phyloP scores from a whole-genome alignment of 306 rosid genomes.

The Astragalus glycyphyllos region DNA sequence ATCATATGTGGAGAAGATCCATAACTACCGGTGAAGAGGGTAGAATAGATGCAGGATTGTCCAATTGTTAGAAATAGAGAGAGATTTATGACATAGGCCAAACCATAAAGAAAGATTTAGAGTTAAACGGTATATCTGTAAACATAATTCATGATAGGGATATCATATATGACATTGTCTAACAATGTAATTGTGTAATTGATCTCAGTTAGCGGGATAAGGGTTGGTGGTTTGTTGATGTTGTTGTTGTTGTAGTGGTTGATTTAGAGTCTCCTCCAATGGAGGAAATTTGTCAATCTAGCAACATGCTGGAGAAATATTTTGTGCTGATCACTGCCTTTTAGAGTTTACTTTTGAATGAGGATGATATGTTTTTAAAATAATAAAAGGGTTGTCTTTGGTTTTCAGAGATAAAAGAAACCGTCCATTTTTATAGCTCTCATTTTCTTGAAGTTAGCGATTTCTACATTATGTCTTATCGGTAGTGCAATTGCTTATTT shows the following conservation, averaged over 20 bases:
- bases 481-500: not conserved
- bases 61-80: not conserved
- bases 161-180: too few relatives aligned
- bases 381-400: too few relatives aligned
- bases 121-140: not conserved
- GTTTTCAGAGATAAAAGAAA: not conserved
- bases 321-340: slow-evolving; percentile 2
- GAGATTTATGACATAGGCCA: too few relatives aligned
- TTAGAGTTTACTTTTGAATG: slow-evolving; percentile 4
- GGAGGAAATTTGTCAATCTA: slow-evolving; percentile 11
- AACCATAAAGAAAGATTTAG: not conserved
- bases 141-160: not conserved
- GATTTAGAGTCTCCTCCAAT: not conserved
- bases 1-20: not conserved
- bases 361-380: not conserved
- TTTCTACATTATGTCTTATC: not conserved
- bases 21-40: not conserved
- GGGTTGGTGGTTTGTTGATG: not conserved
- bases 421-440: not conserved
- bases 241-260: too few relatives aligned
- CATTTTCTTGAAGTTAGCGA: not conserved
- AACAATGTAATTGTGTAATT: too few relatives aligned
- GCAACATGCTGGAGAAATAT: slow-evolving; percentile 1
- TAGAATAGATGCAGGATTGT: not conserved
- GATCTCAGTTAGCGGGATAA: not conserved